A percentile compares a stretch with the other conserved stretches of the same genome.
Conservation (phyloP, 2,329 filamentous ascomycete genomes). For the Aspergillus calidoustus region DNA sequence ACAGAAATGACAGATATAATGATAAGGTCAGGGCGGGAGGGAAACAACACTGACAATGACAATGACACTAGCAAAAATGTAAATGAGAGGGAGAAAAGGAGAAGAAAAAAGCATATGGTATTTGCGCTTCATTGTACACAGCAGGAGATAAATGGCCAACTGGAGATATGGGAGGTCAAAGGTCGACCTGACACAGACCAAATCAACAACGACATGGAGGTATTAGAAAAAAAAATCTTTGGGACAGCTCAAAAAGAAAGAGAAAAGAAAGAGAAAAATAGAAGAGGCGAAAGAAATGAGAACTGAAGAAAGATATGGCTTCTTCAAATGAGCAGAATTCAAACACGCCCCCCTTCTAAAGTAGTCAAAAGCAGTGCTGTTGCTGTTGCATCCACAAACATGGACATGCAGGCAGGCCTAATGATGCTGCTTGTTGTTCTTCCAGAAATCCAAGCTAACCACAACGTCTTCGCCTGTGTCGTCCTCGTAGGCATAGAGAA, state of each 20-base stretch:
- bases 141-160: constrained; percentile 28
- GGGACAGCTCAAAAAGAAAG: constrained; percentile 10
- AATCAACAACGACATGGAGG: constrained; percentile 26
- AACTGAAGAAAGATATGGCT: constrained; percentile 14
- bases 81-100: constrained; percentile 31
- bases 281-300: constrained; percentile 1
- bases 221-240: constrained; percentile 24
- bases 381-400: constrained; percentile 13
- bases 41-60: constrained; percentile 18
- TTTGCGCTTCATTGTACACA: constrained; percentile 50
- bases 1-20: constrained; percentile 17
- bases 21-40: too few species aligned
- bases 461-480: constrained; percentile 92
- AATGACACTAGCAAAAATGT: constrained; percentile 20
- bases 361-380: constrained; percentile 21
- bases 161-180: constrained; percentile 23
- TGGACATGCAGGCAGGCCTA: constrained; percentile 22
- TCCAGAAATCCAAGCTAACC: constrained; percentile 97
- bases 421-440: constrained; percentile 50
- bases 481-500: constrained; percentile 96
- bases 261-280: background rate
- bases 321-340: constrained; percentile 23
- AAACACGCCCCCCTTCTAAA: constrained; percentile 23
- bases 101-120: constrained; percentile 40
- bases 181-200: constrained; percentile 25